Evolutionary conservation across 768 basidiomycete genomes (phyloP).

Genomic region (Coprinopsis sp.): DNA sequence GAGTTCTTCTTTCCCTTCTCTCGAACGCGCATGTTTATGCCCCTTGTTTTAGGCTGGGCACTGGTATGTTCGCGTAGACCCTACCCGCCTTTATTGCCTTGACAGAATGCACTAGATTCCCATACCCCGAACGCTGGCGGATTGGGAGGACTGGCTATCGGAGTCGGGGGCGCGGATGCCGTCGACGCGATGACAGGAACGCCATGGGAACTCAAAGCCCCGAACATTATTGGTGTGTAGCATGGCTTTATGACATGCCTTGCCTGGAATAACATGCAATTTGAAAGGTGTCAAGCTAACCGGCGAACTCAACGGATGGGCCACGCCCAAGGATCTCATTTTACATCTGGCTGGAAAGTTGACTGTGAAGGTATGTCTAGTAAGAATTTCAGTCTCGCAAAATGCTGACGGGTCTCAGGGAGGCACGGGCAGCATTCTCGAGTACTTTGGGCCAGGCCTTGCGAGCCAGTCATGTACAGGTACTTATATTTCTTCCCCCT

Average conservation of each 20-base stretch:
- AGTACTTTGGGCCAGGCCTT: slow-evolving; percentile 96
- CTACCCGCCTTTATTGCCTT: not conserved
- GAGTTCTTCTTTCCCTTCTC: slow-evolving; percentile 15
- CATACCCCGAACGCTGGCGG: slow-evolving; percentile 99
- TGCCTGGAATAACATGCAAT: not conserved
- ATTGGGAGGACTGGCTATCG: slow-evolving; percentile 92
- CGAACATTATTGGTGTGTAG: slow-evolving; percentile 67
- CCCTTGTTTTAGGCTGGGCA: slow-evolving; percentile 59
- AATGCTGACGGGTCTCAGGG: slow-evolving; percentile 51
- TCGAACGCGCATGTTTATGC: slow-evolving; percentile 5
- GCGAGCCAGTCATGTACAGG: slow-evolving; percentile 89
- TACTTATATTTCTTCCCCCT: slow-evolving; percentile 19
- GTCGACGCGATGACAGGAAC: slow-evolving; percentile 98
- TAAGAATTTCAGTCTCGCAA: slow-evolving; percentile 2
- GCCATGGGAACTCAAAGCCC: slow-evolving; percentile 96
- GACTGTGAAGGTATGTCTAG: slow-evolving; percentile 73
- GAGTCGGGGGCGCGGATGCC: slow-evolving; percentile 98
- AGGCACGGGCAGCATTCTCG: slow-evolving; percentile 92
- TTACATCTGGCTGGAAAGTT: slow-evolving; percentile 90
- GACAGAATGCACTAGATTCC: slow-evolving; percentile 52
- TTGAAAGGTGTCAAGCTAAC: slow-evolving; percentile 76
- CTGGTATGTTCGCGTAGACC: slow-evolving; percentile 41
- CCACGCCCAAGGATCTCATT: slow-evolving; percentile 94
- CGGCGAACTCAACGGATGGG: slow-evolving; percentile 85
- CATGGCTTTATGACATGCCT: not conserved